Conservation (phyloP, 352 stramenopile species). For the Lagenidium giganteum region DNA sequence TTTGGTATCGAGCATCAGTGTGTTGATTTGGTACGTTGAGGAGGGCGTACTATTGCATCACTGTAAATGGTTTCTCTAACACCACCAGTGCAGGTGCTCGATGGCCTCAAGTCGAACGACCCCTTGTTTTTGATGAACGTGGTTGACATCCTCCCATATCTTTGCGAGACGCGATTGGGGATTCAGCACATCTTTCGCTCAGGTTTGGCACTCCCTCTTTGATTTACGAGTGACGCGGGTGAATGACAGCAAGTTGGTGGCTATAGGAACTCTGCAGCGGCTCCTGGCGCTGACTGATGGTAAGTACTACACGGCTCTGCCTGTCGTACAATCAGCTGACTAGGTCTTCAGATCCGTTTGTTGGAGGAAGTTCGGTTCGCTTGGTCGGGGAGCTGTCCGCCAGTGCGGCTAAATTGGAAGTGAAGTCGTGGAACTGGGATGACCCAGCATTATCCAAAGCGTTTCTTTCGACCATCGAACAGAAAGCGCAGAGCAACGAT, state of each 20-base stretch:
- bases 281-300: slow-evolving; percentile 64
- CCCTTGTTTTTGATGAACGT: slow-evolving; percentile 82
- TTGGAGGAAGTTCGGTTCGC: slow-evolving; percentile 67
- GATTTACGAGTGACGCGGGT: not conserved
- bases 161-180: slow-evolving; percentile 61
- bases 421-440: slow-evolving; percentile 75
- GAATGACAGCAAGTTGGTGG: slow-evolving; percentile 4
- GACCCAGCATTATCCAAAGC: slow-evolving; percentile 69
- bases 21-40: slow-evolving; percentile 31
- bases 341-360: slow-evolving; percentile 49
- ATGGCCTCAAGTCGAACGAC: slow-evolving; percentile 72
- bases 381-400: slow-evolving; percentile 77
- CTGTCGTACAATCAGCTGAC: not conserved
- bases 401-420: slow-evolving; percentile 50
- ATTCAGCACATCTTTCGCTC: slow-evolving; percentile 76
- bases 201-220: slow-evolving; percentile 24
- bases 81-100: slow-evolving; percentile 60
- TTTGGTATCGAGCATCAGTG: slow-evolving; percentile 40
- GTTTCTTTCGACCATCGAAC: slow-evolving; percentile 70
- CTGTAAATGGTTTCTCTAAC: slow-evolving; percentile 5
- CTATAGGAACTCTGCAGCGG: slow-evolving; percentile 55
- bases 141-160: slow-evolving; percentile 66
- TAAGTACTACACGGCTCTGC: slow-evolving; percentile 7
- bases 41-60: not conserved
- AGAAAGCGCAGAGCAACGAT: slow-evolving; percentile 59